Percentiles rank a stretch among this genome's conserved stretches.
Evolutionary conservation across 768 basidiomycete species (phyloP).

Genomic region (Termitomyces heimii): DNA sequence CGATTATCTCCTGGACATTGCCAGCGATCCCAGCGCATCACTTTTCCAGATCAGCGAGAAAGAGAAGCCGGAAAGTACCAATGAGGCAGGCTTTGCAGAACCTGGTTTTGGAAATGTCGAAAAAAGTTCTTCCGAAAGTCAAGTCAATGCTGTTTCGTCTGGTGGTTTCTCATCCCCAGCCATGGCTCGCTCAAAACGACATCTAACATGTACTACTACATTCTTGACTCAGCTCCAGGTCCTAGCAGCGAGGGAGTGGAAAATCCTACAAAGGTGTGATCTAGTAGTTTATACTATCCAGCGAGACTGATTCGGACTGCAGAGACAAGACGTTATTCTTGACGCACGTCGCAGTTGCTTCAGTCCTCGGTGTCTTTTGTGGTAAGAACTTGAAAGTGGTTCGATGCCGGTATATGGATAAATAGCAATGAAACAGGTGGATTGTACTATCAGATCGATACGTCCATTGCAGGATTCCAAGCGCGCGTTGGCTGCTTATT

Average conservation of each 20-base stretch:
- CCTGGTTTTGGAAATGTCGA: not conserved
- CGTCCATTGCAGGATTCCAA: constrained; percentile 90
- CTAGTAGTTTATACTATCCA: not conserved
- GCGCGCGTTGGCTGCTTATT: constrained; percentile 91
- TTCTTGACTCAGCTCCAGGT: constrained; percentile 88
- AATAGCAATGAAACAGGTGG: constrained; percentile 46
- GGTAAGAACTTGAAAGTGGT: constrained; percentile 35
- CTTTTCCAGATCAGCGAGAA: constrained; percentile 31
- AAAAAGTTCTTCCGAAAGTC: constrained; percentile 7
- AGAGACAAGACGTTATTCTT: constrained; percentile 82
- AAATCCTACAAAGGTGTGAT: constrained; percentile 59
- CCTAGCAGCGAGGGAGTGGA: constrained; percentile 81
- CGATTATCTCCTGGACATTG: constrained; percentile 88
- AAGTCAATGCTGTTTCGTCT: not conserved
- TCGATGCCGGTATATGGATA: not conserved
- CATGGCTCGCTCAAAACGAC: constrained; percentile 5
- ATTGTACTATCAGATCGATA: constrained; percentile 74
- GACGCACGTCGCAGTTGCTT: constrained; percentile 67
- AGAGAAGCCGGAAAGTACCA: not conserved
- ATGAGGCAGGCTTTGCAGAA: not conserved
- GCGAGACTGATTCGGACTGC: not conserved
- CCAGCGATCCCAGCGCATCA: constrained; percentile 53
- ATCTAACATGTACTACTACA: constrained; percentile 55
- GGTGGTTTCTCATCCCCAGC: not conserved
- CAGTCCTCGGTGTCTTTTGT: constrained; percentile 80